Evolutionary conservation across 192 early-diverging fungal genomes (phyloP).

Genomic region (Ramicandelaber brevisporus): DNA sequence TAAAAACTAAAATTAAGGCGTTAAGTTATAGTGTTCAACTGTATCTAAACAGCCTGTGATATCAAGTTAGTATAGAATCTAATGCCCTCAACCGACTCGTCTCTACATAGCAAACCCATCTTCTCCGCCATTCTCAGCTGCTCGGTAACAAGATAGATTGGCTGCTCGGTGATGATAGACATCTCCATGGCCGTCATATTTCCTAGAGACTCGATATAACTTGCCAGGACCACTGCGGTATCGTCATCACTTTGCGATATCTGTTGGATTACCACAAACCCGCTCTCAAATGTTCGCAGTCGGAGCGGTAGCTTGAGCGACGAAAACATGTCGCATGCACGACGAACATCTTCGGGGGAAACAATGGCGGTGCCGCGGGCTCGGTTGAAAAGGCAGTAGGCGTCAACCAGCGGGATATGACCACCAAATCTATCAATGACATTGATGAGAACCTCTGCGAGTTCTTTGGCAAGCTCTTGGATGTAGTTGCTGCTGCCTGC

Average conservation of each 20-base stretch:
- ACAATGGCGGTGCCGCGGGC: conserved; percentile 73
- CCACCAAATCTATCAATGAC: conserved; percentile 34
- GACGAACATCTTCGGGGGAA: conserved; percentile 79
- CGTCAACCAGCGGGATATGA: conserved; percentile 63
- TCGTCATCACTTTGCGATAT: conserved; percentile 33
- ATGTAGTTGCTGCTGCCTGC: conserved; percentile 66
- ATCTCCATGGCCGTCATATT: conserved; percentile 44
- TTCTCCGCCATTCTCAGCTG: conserved; percentile 43
- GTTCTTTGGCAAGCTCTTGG: conserved; percentile 66
- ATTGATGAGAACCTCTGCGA: conserved; percentile 55
- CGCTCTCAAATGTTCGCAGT: conserved; percentile 51
- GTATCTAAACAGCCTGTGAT: too few relatives aligned
- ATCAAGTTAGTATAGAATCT: conserved; percentile 60
- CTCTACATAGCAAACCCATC: conserved; percentile 55
- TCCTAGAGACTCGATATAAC: conserved; percentile 17
- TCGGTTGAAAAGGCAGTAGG: conserved; percentile 87
- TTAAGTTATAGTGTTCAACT: too few relatives aligned
- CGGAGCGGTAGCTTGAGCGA: conserved; percentile 39
- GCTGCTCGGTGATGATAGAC: conserved; percentile 21
- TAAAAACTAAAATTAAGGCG: too few relatives aligned
- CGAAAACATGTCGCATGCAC: conserved; percentile 43
- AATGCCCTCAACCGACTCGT: conserved; percentile 65
- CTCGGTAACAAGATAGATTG: conserved; percentile 15
- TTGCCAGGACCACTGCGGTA: conserved; percentile 25
- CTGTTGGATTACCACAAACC: conserved; percentile 54